A percentile compares a stretch with the other conserved stretches of the same genome.
Conservation (phyloP, 208 protist genomes). For the Trypanosoma conorhini region DNA sequence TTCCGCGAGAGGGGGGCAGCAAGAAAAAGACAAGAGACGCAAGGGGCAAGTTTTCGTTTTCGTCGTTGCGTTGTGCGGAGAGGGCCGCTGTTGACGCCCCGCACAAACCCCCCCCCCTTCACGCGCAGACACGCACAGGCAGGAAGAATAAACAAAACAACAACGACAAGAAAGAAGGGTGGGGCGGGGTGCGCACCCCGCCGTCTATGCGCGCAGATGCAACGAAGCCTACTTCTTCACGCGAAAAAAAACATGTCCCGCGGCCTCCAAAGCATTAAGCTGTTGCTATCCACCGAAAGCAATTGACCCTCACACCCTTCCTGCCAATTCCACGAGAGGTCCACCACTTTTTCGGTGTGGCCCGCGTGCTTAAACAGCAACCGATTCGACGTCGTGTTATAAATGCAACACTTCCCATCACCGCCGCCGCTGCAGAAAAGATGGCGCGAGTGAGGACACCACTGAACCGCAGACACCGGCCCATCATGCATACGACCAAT, state of each 20-base stretch:
- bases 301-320: conserved; percentile 76
- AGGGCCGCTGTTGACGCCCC: neutral
- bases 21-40: neutral
- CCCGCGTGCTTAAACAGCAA: conserved; percentile 84
- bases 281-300: conserved; percentile 76
- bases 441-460: conserved; percentile 84
- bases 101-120: too few relatives aligned
- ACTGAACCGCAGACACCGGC: conserved; percentile 70
- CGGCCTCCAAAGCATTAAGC: conserved; percentile 88
- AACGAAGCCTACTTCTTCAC: conserved; percentile 6
- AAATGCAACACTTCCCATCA: conserved; percentile 77
- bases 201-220: neutral
- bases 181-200: neutral
- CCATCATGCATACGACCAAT: conserved; percentile 52
- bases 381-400: conserved; percentile 50
- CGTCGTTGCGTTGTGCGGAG: neutral
- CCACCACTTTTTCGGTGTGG: conserved; percentile 83
- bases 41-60: neutral
- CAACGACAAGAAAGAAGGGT: neutral
- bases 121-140: neutral
- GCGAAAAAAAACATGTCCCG: conserved; percentile 75
- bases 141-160: neutral
- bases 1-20: neutral
- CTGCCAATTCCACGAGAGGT: conserved; percentile 90
- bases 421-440: conserved; percentile 77